Evolutionary conservation across 768 basidiomycete genomes (phyloP), one percentile per base, ranked within the genome.

Genomic region (Macrolepiota fuliginosa): DNA sequence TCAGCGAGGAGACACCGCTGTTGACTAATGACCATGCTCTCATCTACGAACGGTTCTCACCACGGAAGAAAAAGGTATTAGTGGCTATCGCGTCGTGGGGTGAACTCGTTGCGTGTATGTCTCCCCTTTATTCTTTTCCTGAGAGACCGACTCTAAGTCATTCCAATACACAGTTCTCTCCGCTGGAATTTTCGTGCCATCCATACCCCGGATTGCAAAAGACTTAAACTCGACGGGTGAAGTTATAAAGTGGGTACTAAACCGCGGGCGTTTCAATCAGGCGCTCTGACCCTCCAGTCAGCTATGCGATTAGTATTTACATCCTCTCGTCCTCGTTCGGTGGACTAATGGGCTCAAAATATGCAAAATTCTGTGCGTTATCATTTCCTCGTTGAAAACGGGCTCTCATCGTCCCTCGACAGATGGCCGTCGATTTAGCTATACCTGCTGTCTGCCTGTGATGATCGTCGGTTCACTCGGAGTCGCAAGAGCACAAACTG

Each of bases 341-440:
- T 2, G 69, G 71, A 1, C 65, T 77, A 1, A 56, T 70, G 24
- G 76, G 71, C 0, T 72, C 76, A 3, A 66, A 73, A 3, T 79
- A 77, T 42, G 76, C 77, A 3, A 75, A 74, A 3, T 76, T 75
- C 56, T 79, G 77, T 74, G 53, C 58, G 76, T 63, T 36, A 35
- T 51, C 10, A 19, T 32, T 4, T 25, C 19, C 7, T n/a, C 46
- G 15, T 25, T 27, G 29, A 9, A 50, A 32, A 6, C 24, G 11
- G 25, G 24, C 27, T 36, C 39, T 54, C 24, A 35, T 58, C 11
- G 11, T 53, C 27, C 9, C 17, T 46, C n/a, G 6, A 19, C 54
- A 90, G 89, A 92, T 74, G 91, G 92, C 2, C 79, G 90, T 4
- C 76, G 85, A n/a, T 74, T 77, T 0, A 74, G 88, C 17, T 92